These are phyloP conservation scores for Calonectria ilicicola DNA, from an alignment of 2,329 filamentous ascomycete genomes.

Conservation along the genomic window DNA sequence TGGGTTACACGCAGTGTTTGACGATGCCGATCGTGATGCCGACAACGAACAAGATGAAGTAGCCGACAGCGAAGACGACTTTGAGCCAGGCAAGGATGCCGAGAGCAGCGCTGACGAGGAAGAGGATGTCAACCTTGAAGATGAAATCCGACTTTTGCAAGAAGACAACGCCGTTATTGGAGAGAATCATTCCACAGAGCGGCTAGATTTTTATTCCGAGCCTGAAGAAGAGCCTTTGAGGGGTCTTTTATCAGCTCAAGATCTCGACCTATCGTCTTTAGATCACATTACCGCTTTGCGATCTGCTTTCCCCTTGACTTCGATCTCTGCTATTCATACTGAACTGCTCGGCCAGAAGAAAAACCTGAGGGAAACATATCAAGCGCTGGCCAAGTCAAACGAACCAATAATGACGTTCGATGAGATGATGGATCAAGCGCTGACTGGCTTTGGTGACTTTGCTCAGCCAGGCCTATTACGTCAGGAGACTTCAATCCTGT, in stretches of 20 bases:
- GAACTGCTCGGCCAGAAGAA: constrained; percentile 49
- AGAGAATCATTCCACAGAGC: constrained; percentile 33
- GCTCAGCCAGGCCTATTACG: constrained; percentile 9
- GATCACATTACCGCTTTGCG: constrained; percentile 52
- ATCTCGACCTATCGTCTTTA: constrained; percentile 35
- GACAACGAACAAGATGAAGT: constrained; percentile 31
- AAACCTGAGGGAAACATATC: constrained; percentile 53
- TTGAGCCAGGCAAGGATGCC: constrained; percentile 32
- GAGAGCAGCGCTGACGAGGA: constrained; percentile 29
- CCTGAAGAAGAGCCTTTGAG: neutral
- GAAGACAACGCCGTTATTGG: constrained; percentile 36
- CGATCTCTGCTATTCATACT: constrained; percentile 50
- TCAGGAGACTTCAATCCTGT: constrained; percentile 8
- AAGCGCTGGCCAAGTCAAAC: constrained; percentile 46
- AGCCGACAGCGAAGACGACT: constrained; percentile 43
- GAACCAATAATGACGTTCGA: constrained; percentile 49
- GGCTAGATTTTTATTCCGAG: neutral
- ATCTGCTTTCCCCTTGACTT: constrained; percentile 57
- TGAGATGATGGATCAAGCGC: constrained; percentile 46
- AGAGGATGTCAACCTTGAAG: constrained; percentile 29
- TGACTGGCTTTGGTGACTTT: constrained; percentile 30
- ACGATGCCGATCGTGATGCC: constrained; percentile 33
- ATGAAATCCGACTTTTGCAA: constrained; percentile 36
- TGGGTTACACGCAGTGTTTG: constrained; percentile 31
- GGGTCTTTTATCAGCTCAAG: constrained; percentile 14